phyloP scores from a whole-genome alignment of 2,329 filamentous ascomycete genomes.

The Aspergillus fructus region DNA sequence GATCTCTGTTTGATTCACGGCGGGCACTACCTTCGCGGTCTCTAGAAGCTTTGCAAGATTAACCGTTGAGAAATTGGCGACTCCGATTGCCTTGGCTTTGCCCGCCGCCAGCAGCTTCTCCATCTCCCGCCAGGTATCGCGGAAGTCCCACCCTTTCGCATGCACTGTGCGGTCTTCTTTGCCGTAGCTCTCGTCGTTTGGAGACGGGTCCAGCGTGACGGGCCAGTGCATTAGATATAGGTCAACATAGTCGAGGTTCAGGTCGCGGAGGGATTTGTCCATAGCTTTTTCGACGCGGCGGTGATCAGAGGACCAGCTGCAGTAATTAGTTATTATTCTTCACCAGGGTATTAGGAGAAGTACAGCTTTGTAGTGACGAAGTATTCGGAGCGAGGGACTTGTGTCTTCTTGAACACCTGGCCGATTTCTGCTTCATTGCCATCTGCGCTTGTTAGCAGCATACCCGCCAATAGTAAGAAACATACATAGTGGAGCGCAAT shows the following conservation, averaged over 20 bases:
- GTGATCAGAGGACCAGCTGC: slow-evolving; percentile 8
- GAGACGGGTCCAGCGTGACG: not conserved
- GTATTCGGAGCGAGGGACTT: not conserved
- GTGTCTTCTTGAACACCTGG: not conserved
- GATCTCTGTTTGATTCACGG: slow-evolving; percentile 4
- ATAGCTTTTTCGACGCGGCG: slow-evolving; percentile 5
- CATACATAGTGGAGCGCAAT: slow-evolving; percentile 8
- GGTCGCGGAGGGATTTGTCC: slow-evolving; percentile 3
- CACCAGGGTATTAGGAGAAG: not conserved
- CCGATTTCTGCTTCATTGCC: slow-evolving; percentile 9
- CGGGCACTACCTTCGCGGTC: not conserved
- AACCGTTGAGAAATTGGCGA: slow-evolving; percentile 4
- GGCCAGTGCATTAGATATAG: slow-evolving; percentile 10
- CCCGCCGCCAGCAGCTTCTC: slow-evolving; percentile 1
- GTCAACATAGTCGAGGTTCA: slow-evolving; percentile 1
- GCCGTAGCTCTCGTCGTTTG: not conserved
- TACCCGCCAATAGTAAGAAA: not conserved
- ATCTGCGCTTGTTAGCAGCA: not conserved
- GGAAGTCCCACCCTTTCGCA: not conserved
- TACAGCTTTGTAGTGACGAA: slow-evolving; percentile 8
- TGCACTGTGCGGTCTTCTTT: slow-evolving; percentile 6
- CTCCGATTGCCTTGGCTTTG: not conserved
- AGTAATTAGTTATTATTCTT: accelerated
- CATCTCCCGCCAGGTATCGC: slow-evolving; percentile 7
- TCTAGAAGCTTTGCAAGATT: not conserved